phyloP scores from a whole-genome alignment of 225 moss, liverwort and hornwort species.

The Neckera pumila region DNA sequence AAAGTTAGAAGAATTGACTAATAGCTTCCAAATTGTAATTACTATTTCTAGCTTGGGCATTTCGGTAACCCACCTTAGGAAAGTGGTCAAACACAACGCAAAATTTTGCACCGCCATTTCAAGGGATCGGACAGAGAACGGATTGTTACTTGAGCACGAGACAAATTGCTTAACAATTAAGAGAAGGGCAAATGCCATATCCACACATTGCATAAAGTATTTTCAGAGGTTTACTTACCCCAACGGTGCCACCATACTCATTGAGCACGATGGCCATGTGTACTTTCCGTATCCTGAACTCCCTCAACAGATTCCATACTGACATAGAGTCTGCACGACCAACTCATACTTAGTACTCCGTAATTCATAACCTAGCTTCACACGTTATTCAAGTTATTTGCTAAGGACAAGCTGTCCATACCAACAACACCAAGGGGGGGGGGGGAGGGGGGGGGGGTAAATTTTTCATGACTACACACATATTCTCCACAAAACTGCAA shows the following conservation, averaged over 20 bases:
- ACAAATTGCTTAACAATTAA: background rate
- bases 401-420: background rate
- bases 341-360: background rate
- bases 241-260: conserved; percentile 96
- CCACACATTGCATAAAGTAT: background rate
- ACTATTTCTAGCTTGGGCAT: background rate
- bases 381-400: background rate
- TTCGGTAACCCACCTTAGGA: background rate
- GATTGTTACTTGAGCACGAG: background rate
- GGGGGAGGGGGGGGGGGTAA: background rate
- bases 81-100: background rate
- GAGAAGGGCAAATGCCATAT: background rate
- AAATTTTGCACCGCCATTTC: background rate
- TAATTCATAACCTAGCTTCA: background rate
- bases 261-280: conserved; percentile 99
- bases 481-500: background rate
- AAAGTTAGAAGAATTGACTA: background rate
- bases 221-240: conserved; percentile 41
- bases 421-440: background rate
- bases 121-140: background rate
- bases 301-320: conserved; percentile 98
- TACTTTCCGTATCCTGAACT: conserved; percentile 98
- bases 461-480: background rate
- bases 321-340: conserved; percentile 84
- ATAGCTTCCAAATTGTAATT: background rate